Percentiles rank a stretch among this genome's conserved stretches.
phyloP scores from a whole-genome alignment of 306 rosid species.

The Prunus mongolica region DNA sequence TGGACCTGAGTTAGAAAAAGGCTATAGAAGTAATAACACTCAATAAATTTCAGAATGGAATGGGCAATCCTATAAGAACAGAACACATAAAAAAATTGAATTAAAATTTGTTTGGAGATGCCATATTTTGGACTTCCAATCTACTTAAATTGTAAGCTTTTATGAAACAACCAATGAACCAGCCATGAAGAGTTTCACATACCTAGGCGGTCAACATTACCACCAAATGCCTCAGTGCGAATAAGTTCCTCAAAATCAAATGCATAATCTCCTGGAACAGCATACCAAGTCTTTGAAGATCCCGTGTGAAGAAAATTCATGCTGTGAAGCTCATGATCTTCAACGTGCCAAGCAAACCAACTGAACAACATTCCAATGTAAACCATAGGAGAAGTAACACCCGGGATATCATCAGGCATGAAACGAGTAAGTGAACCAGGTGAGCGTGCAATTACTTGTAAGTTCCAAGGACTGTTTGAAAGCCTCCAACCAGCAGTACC shows the following conservation, averaged over 20 bases:
- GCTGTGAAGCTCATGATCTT: slow-evolving; percentile 99
- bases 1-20: slow-evolving; percentile 47
- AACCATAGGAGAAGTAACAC: slow-evolving; percentile 98
- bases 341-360: slow-evolving; percentile 99
- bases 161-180: slow-evolving; percentile 6
- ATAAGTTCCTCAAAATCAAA: slow-evolving; percentile 85
- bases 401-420: slow-evolving; percentile 99
- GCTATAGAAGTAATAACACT: slow-evolving; percentile 31
- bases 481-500: slow-evolving; percentile 99
- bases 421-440: slow-evolving; percentile 96
- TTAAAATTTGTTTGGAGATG: not conserved
- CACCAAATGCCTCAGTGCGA: slow-evolving; percentile 73
- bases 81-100: not conserved
- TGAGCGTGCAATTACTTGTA: slow-evolving; percentile 94
- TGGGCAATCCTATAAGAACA: not conserved
- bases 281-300: slow-evolving; percentile 95
- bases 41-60: slow-evolving; percentile 18
- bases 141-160: slow-evolving; percentile 4
- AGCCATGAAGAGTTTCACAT: slow-evolving; percentile 26
- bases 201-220: slow-evolving; percentile 81
- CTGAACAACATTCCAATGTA: slow-evolving; percentile 98
- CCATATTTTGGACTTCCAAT: not conserved
- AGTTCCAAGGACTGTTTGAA: slow-evolving; percentile 98
- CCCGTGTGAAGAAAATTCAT: slow-evolving; percentile 96
- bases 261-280: slow-evolving; percentile 92